These are phyloP conservation scores for Penicillium sp. DNA, from an alignment of 2,329 filamentous ascomycete genomes.

Conservation along the genomic window DNA sequence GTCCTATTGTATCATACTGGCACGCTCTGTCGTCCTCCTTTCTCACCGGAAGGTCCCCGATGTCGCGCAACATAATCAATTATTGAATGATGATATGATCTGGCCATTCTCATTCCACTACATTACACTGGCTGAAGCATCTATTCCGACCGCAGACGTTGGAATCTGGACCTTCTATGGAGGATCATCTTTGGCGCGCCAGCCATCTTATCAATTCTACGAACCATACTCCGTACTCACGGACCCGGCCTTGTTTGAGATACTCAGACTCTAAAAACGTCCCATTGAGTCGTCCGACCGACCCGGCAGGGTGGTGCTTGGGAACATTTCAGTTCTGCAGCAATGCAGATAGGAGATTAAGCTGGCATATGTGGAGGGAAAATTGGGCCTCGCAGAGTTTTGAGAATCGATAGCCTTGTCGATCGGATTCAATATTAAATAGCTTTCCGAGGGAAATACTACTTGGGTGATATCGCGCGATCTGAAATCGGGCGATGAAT, in stretches of 20 bases:
- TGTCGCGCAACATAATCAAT: background rate
- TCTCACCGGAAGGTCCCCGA: background rate
- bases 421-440: slow-evolving; percentile 7
- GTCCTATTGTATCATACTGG: slow-evolving; percentile 4
- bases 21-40: background rate
- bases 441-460: background rate
- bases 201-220: background rate
- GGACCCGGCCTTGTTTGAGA: background rate
- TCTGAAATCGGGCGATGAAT: slow-evolving; percentile 6
- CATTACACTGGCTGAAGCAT: background rate
- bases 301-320: background rate
- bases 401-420: slow-evolving; percentile 6
- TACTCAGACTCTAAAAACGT: background rate
- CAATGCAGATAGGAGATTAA: background rate
- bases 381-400: slow-evolving; percentile 7
- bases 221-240: background rate
- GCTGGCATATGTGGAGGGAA: background rate
- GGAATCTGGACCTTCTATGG: background rate
- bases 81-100: background rate
- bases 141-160: background rate
- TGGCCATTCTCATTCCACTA: no score
- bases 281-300: background rate
- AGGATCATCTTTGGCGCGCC: background rate
- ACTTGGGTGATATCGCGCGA: background rate
- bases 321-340: background rate